These are phyloP conservation scores for Aspergillus vadensis DNA, from an alignment of 2,329 filamentous ascomycete genomes.

Conservation along the genomic window DNA sequence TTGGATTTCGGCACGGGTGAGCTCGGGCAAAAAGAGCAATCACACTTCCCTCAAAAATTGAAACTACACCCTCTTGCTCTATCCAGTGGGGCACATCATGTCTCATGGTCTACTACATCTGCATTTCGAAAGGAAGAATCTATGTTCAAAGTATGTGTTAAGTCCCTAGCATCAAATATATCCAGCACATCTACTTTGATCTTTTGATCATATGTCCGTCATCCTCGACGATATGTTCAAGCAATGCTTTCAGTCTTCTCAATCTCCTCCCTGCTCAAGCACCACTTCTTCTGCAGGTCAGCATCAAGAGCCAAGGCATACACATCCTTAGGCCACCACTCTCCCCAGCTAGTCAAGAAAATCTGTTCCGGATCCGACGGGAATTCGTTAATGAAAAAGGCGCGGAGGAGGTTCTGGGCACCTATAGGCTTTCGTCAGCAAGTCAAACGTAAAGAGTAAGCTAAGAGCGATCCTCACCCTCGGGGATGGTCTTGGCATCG, in stretches of 20 bases:
- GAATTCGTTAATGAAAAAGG: slow-evolving; percentile 20
- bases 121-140: too few relatives aligned
- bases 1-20: too few relatives aligned
- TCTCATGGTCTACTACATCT: too few relatives aligned
- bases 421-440: slow-evolving; percentile 13
- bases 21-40: too few relatives aligned
- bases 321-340: slow-evolving; percentile 32
- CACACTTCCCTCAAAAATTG: too few relatives aligned
- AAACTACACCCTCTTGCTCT: too few relatives aligned
- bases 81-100: too few relatives aligned
- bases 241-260: slow-evolving; percentile 22
- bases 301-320: slow-evolving; percentile 24
- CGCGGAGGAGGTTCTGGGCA: slow-evolving; percentile 27
- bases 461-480: not conserved
- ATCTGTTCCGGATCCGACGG: slow-evolving; percentile 28
- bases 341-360: slow-evolving; percentile 33
- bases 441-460: not conserved
- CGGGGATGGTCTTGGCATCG: not conserved
- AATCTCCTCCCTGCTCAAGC: slow-evolving; percentile 26
- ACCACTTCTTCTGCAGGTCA: slow-evolving; percentile 28
- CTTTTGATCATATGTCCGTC: too few relatives aligned
- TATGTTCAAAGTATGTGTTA: too few relatives aligned
- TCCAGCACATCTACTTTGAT: too few relatives aligned
- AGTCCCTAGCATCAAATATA: too few relatives aligned
- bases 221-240: not conserved